Evolutionary conservation across 257 asterid species (phyloP).

Genomic region (Solanum peruvianum): DNA sequence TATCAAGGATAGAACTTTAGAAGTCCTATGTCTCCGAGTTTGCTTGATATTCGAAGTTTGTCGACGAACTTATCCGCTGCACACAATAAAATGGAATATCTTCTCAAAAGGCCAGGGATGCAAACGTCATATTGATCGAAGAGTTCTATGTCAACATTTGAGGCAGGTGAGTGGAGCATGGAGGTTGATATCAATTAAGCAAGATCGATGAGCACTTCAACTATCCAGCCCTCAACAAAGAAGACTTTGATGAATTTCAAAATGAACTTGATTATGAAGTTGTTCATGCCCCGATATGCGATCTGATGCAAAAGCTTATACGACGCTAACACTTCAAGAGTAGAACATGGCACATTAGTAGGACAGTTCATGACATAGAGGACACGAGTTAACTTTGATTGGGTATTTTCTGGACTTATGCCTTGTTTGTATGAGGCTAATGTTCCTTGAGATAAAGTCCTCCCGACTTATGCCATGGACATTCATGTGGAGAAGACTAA

Average conservation of each 20-base stretch:
- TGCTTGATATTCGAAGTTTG: not conserved
- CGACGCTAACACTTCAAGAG: not conserved
- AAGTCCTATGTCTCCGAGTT: not conserved
- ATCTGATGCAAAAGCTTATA: not conserved
- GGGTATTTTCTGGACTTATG: not conserved
- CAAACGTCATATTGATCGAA: not conserved
- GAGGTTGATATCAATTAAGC: not conserved
- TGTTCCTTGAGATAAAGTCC: not conserved
- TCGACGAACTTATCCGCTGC: not conserved
- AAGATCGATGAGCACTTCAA: not conserved
- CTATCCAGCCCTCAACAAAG: not conserved
- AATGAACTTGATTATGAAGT: not conserved
- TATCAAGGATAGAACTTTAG: not conserved
- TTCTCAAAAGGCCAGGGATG: not conserved
- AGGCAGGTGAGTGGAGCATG: not conserved
- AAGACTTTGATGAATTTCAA: not conserved
- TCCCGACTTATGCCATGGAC: not conserved
- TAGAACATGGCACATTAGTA: not conserved
- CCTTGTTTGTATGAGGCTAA: not conserved
- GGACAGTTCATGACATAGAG: not conserved
- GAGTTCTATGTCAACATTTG: not conserved
- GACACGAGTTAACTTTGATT: not conserved
- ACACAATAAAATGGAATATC: not conserved
- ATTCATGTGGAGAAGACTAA: not conserved
- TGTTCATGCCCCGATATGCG: not conserved